Conservation (phyloP, 768 basidiomycete species). For the Phylloporus arenicola region DNA sequence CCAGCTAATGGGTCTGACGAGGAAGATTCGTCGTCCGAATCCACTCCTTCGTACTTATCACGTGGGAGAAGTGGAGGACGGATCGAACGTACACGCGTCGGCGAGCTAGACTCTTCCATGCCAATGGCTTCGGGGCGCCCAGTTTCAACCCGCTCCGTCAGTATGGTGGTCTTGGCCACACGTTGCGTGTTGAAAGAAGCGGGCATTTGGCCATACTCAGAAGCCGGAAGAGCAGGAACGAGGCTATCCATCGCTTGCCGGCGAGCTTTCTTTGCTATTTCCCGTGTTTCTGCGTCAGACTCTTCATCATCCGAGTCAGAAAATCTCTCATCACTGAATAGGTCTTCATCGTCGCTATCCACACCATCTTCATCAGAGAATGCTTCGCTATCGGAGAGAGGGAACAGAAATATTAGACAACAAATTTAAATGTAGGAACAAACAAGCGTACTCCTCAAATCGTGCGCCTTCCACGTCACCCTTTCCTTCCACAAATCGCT, state of each 20-base stretch:
- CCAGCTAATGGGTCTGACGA: slow-evolving; percentile 46
- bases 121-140: slow-evolving; percentile 10
- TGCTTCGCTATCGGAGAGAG: slow-evolving; percentile 44
- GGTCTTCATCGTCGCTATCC: slow-evolving; percentile 28
- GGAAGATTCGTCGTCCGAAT: slow-evolving; percentile 86
- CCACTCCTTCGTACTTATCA: slow-evolving; percentile 85
- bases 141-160: slow-evolving; percentile 36
- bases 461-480: slow-evolving; percentile 85
- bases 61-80: slow-evolving; percentile 78
- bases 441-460: slow-evolving; percentile 72
- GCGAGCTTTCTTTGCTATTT: slow-evolving; percentile 35
- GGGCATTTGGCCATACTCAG: slow-evolving; percentile 89
- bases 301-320: slow-evolving; percentile 43
- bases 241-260: slow-evolving; percentile 72
- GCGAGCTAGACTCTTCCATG: slow-evolving; percentile 4
- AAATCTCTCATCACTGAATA: slow-evolving; percentile 38
- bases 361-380: slow-evolving; percentile 58
- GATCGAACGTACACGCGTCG: slow-evolving; percentile 40
- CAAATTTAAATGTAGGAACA: background rate
- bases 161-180: slow-evolving; percentile 43
- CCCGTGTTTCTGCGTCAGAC: slow-evolving; percentile 29
- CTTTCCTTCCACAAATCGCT: slow-evolving; percentile 84
- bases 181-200: slow-evolving; percentile 71
- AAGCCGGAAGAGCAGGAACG: slow-evolving; percentile 70
- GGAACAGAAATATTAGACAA: slow-evolving; percentile 1